These are phyloP conservation scores for Ceratocystis eucalypticola DNA, from an alignment of 2,329 filamentous ascomycete species.

Conservation along the genomic window DNA sequence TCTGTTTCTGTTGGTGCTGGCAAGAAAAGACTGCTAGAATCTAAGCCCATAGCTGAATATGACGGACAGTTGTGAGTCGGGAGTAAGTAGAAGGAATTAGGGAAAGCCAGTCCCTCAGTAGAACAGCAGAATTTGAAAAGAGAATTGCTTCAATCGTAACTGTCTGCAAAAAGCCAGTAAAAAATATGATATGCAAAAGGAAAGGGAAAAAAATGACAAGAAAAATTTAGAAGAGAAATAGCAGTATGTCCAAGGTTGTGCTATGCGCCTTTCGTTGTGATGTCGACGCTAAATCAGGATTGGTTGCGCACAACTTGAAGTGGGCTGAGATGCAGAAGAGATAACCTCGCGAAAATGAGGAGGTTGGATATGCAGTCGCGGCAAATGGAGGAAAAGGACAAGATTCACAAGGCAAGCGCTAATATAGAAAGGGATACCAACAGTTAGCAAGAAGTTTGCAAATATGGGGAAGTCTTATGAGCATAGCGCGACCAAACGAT, in stretches of 20 bases:
- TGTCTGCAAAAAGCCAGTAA: neutral
- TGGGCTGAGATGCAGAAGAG: neutral
- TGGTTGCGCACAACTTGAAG: neutral
- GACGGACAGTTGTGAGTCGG: neutral
- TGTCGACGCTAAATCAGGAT: neutral
- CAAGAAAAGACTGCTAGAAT: conserved; percentile 47
- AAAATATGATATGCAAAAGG: neutral
- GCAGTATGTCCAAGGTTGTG: neutral
- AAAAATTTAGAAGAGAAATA: neutral
- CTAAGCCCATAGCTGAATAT: conserved; percentile 36
- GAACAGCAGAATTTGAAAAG: neutral
- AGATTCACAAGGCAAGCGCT: neutral
- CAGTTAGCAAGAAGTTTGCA: neutral
- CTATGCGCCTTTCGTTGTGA: neutral
- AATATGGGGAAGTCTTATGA: too few species aligned
- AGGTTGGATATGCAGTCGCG: conserved; percentile 7
- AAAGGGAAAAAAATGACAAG: neutral
- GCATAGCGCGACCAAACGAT: too few species aligned
- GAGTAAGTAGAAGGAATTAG: conserved; percentile 20
- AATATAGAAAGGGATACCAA: neutral
- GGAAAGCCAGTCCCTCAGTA: neutral
- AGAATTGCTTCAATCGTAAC: neutral
- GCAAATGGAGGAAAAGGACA: neutral
- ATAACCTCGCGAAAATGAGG: neutral
- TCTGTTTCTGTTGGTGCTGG: conserved; percentile 60